Conservation (phyloP, 2,329 filamentous ascomycete species). For the Arthrobotrys sphaeroides region DNA sequence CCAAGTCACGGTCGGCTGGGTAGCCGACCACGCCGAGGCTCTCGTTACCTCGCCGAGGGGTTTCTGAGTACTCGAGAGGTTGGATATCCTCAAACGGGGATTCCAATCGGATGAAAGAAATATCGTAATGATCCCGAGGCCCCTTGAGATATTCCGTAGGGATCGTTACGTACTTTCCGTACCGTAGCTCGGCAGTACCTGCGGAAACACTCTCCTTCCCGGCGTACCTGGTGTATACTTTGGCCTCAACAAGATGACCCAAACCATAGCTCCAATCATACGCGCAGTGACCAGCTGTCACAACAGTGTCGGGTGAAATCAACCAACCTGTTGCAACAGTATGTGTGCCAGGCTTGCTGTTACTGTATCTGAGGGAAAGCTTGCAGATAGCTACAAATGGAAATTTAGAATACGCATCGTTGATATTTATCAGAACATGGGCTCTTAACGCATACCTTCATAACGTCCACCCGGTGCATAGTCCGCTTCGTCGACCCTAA, state of each 20-base stretch:
- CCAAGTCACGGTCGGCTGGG: slow-evolving; percentile 59
- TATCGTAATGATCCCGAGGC: neutral
- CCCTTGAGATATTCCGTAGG: neutral
- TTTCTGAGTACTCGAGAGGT: slow-evolving; percentile 53
- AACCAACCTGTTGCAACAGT: slow-evolving; percentile 56
- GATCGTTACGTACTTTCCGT: neutral
- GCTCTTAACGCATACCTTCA: neutral
- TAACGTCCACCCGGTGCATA: neutral
- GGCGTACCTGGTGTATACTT: slow-evolving; percentile 61
- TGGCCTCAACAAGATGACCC: slow-evolving; percentile 57
- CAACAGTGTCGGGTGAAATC: slow-evolving; percentile 54
- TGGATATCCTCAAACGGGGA: slow-evolving; percentile 54
- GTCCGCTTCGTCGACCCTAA: neutral
- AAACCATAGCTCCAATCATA: slow-evolving; percentile 57
- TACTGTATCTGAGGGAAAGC: slow-evolving; percentile 55
- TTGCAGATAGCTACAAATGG: slow-evolving; percentile 53
- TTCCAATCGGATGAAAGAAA: neutral
- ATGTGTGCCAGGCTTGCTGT: slow-evolving; percentile 23
- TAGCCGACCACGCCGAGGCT: slow-evolving; percentile 60
- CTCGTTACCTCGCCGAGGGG: slow-evolving; percentile 45
- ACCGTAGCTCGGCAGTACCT: neutral
- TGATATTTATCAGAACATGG: no score
- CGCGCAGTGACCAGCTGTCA: slow-evolving; percentile 56
- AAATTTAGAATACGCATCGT: neutral
- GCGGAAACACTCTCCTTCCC: slow-evolving; percentile 52